phyloP scores from a whole-genome alignment of 257 asterid species.

The Solanum tarapatanum region DNA sequence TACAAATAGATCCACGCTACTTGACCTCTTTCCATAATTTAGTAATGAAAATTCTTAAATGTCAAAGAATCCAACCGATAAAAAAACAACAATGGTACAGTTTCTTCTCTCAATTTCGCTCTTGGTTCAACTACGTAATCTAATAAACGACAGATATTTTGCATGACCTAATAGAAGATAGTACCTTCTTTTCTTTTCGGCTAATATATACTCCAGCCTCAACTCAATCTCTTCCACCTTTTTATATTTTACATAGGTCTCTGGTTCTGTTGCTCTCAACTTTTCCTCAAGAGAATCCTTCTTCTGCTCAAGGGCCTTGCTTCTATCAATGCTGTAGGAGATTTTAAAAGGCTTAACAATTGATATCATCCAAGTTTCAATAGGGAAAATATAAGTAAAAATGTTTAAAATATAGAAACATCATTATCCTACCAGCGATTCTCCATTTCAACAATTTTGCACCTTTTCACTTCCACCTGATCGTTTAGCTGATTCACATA shows the following conservation, averaged over 20 bases:
- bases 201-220: slow-evolving; percentile 25
- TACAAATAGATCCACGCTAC: neutral
- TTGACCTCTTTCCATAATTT: neutral
- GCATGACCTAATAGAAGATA: neutral
- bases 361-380: neutral
- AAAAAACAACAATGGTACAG: neutral
- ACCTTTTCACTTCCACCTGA: slow-evolving; percentile 35
- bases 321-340: slow-evolving; percentile 37
- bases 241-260: slow-evolving; percentile 30
- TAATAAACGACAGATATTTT: neutral
- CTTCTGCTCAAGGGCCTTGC: slow-evolving; percentile 37
- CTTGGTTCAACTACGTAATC: neutral
- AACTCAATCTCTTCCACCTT: slow-evolving; percentile 26
- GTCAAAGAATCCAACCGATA: neutral
- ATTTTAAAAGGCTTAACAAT: neutral
- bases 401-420: neutral
- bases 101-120: neutral
- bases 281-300: slow-evolving; percentile 30
- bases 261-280: slow-evolving; percentile 26
- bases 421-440: slow-evolving; percentile 38
- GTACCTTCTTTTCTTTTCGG: slow-evolving; percentile 51
- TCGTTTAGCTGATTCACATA: slow-evolving; percentile 34
- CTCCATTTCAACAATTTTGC: slow-evolving; percentile 33
- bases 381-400: neutral
- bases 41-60: neutral